Base-by-base conservation (phyloP, 2,329 filamentous ascomycete genomes). In the Aureobasidium pullulans region DNA sequence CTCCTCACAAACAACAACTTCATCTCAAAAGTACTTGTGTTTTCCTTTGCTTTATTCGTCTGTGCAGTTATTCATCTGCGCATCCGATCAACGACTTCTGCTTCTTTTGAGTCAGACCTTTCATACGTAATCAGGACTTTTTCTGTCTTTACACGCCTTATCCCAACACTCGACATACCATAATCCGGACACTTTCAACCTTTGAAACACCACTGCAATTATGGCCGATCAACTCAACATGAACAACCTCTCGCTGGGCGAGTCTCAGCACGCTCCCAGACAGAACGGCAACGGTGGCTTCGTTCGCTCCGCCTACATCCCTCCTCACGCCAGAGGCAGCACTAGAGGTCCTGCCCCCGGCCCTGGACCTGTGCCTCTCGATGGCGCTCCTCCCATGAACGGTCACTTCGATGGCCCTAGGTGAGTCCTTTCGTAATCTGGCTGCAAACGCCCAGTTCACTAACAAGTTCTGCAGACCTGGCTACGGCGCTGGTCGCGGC, bases 221-320 rank as follows among this genome's bases (percentile, higher is more conserved):
- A 91, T 91, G 88, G 88, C 88, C 74, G 87, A 90, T 70, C 86
- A 92, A 80, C 82, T 94, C 69, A 90, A 90, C 80, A 91, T 93
- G 83, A 83, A 81, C 72, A 84, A 85, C 72, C 80, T 93, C 70
- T 86, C 78, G 75, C 79, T 93, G 64, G 84, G 83, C 72, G 84
- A 86, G 66, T 84, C 81, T 62, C 79, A 84, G 74, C 83, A 85
- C 71, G 83, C 81, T 66, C 72, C 75, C 56, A 66, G 74, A 56
- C 75, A 76, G 69, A 76, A 72, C 70, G 58, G 58, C 62, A 74
- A 68, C 67, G 72, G 65, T 68, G 72, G 67, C 65, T 68, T 70
- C 62, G 80, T 77, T 67, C 86, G 87, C 70, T 88, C 88, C 72
- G 80, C 84, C 60, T 94, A 94, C 80, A 91, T 94, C 66, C 89